Evolutionary conservation across 495 filamentous ascomycete genomes (phyloP).

Genomic region (Sporormia fimetaria): DNA sequence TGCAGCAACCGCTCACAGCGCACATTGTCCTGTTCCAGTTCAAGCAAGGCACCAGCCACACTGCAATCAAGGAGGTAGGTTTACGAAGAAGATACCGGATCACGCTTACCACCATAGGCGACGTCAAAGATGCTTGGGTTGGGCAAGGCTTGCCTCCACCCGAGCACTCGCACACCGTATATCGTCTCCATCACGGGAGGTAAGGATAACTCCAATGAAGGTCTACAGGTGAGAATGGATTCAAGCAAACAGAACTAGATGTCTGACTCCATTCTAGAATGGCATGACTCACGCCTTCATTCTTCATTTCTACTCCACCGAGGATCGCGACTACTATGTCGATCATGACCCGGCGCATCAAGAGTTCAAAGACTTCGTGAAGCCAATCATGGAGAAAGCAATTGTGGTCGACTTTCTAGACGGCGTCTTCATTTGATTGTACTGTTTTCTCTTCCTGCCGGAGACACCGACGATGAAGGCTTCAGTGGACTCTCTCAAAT

Average conservation of each 20-base stretch:
- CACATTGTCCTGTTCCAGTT: constrained; percentile 20
- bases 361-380: constrained; percentile 31
- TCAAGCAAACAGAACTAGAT: constrained; percentile 9
- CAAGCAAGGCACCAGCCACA: constrained; percentile 6
- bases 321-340: constrained; percentile 39
- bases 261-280: neutral
- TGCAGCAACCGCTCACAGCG: neutral
- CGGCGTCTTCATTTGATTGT: constrained; percentile 26
- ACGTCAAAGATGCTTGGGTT: constrained; percentile 29
- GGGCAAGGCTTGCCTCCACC: constrained; percentile 13
- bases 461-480: no score
- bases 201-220: constrained; percentile 17
- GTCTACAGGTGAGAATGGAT: constrained; percentile 10
- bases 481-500: no score
- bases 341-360: constrained; percentile 34
- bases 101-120: constrained; percentile 1
- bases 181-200: constrained; percentile 18
- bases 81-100: neutral
- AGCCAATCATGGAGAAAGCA: constrained; percentile 33
- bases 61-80: constrained; percentile 14
- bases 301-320: constrained; percentile 14
- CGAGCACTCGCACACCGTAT: constrained; percentile 31
- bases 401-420: constrained; percentile 37
- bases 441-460: no score
- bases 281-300: constrained; percentile 40